Base-by-base conservation (phyloP, 176 grass and related monocot genomes). In the Triticum turgidum region DNA sequence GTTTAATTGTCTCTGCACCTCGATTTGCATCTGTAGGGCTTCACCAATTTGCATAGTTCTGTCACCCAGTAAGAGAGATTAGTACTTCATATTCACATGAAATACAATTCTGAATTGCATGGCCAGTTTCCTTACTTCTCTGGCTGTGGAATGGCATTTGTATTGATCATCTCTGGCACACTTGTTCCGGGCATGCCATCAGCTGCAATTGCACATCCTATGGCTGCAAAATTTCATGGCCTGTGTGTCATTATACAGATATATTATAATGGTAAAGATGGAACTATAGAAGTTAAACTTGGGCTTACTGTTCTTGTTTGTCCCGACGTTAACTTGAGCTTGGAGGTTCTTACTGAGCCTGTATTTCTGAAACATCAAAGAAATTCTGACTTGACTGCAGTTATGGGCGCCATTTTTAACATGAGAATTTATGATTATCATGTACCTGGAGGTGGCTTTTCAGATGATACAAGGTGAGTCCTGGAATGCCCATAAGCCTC, bases 401-500 rank as follows among this genome's bases (percentile, higher is more conserved):
- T 80, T 84, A 59, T 38, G 74, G 63, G 22, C 87, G 68, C 80
- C 41, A 56, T 80, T 59, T 86, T 47, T 80, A 76, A 69, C 44
- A 61, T 32, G 54, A 44, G n/a, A 64, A 44, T 84, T 84, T 83
- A 21, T 83, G 38, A 74, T 87, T 85, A 78, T 75, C 35, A 74
- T 35, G 81, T 89, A 97, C 95, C 92, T 97, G 95, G 81, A 97
- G 95, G 89, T 97, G 95, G 47, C 95, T 95, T 90, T 97, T 97
- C 86, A 97, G 85, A 93, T 97, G 95, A 85, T 97, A 97, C 51
- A 97, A 91, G 70, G 95, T 97, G 73, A 97, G 89, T 91, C 95
- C 95, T 73, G 95, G 95, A 91, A 97, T 93, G 64, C 95, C 92
- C 92, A 97, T 97, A 67, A 97, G 92, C 91, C 92, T 95, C 95